Evolutionary conservation across 768 basidiomycete species (phyloP).

Genomic region (Tricholoma matsutake): DNA sequence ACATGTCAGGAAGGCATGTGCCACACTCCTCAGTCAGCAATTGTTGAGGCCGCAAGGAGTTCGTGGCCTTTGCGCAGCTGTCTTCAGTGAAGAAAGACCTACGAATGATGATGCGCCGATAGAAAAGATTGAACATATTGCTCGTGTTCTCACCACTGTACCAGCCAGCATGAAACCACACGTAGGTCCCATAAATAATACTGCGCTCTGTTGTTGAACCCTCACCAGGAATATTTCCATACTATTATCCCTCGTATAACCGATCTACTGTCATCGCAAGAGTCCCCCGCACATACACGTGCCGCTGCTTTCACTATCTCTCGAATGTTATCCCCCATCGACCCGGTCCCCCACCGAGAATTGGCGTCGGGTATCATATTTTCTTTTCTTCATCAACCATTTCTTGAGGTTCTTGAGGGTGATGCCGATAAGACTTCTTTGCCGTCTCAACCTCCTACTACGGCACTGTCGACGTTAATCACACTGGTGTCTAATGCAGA

Average conservation of each 20-base stretch:
- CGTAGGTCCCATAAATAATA: constrained; percentile 36
- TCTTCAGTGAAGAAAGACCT: constrained; percentile 62
- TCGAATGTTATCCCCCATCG: constrained; percentile 50
- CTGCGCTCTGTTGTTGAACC: constrained; percentile 2
- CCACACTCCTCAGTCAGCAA: constrained; percentile 65
- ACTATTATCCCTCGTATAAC: constrained; percentile 55
- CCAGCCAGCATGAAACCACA: constrained; percentile 53
- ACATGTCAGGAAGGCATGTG: constrained; percentile 58
- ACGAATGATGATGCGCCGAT: constrained; percentile 49
- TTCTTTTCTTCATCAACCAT: constrained; percentile 50
- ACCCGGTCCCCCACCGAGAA: constrained; percentile 21
- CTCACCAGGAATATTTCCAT: constrained; percentile 56
- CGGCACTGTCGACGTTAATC: constrained; percentile 48
- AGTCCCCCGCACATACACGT: constrained; percentile 46
- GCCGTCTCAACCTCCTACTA: constrained; percentile 24
- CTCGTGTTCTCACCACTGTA: constrained; percentile 58
- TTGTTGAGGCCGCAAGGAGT: constrained; percentile 70
- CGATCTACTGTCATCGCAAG: constrained; percentile 42
- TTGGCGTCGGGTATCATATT: constrained; percentile 38
- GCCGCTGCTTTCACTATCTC: constrained; percentile 70
- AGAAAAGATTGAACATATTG: constrained; percentile 72
- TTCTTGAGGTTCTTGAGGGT: constrained; percentile 26
- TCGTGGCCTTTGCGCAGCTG: constrained; percentile 60
- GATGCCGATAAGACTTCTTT: background rate
- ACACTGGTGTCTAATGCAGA: constrained; percentile 71